phyloP scores from a whole-genome alignment of 1,284 basidiomycete genomes.

The Cyathus olla region DNA sequence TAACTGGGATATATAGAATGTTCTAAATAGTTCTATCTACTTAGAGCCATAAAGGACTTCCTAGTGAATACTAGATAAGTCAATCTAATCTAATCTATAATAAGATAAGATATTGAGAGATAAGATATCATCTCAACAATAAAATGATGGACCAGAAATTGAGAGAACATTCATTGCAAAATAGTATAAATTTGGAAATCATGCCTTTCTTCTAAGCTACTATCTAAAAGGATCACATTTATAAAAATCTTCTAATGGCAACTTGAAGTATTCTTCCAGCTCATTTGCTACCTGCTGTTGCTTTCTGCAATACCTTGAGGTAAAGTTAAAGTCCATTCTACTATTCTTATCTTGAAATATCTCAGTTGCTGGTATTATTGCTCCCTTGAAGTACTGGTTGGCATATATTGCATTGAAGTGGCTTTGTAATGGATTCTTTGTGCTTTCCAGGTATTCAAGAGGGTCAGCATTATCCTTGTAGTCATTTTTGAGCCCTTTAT shows the following conservation, averaged over 20 bases:
- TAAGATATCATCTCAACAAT: too few species aligned
- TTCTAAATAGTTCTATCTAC: too few species aligned
- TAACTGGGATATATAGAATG: too few species aligned
- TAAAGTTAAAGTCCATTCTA: conserved; percentile 11
- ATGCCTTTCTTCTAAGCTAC: conserved; percentile 22
- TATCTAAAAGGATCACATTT: conserved; percentile 26
- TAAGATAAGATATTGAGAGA: too few species aligned
- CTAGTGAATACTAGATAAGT: too few species aligned
- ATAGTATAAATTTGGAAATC: conserved; percentile 32
- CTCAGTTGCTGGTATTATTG: conserved; percentile 1
- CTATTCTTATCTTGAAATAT: neutral
- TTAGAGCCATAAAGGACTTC: too few species aligned
- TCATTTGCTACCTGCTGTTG: conserved; percentile 14
- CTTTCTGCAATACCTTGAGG: conserved; percentile 10
- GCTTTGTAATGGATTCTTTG: conserved; percentile 8
- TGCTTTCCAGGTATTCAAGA: conserved; percentile 13
- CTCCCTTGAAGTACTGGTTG: neutral
- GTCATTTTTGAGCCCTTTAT: conserved; percentile 26
- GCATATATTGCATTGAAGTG: neutral
- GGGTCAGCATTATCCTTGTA: conserved; percentile 18
- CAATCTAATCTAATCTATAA: too few species aligned
- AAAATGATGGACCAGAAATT: conserved; percentile 31
- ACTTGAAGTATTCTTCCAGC: conserved; percentile 24
- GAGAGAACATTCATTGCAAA: conserved; percentile 33
- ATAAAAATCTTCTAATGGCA: conserved; percentile 19